Evolutionary conservation across 192 early-diverging fungal genomes (phyloP), one percentile per base, ranked within the genome.

Genomic region (Coemansia sp.): DNA sequence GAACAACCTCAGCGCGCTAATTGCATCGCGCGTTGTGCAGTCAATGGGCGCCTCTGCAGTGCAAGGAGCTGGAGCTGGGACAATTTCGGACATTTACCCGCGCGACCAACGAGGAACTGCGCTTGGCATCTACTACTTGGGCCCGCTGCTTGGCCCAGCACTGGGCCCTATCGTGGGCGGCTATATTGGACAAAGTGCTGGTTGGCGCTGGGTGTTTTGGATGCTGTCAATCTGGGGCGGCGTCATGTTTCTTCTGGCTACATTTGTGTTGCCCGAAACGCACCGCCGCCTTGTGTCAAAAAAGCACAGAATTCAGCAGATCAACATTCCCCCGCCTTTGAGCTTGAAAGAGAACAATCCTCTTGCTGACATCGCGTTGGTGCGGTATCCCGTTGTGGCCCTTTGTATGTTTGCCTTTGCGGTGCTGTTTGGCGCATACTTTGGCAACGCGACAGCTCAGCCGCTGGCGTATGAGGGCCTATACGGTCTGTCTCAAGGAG

Each of bases 191-290:
- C 53, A 83, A 38, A 45, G n/a, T 11, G 52, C 63, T 5, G 69
- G 70, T 18, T 83, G 82, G 82, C 77, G 75, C 17, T 81, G 77
- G 77, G 58, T 82, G 10, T 87, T 85, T 48, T 84, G 83, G 72
- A 62, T 81, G 11, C 68, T 78, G 27, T 38, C 75, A 3, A 85
- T 85, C 15, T 62, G 83, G 49, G 71, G 73, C 47, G 83, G 80
- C 1, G 31, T 68, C 11, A 56, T 84, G 46, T 42, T 72, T 19
- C 39, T 82, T 14, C 25, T 79, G 13, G 71, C 70, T 1, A 58
- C 77, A n/a, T 68, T 84, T 50, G 73, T 81, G 21, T 40, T 85
- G 46, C 81, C 85, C 13, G 86, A 87, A 57, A 87, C 86, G 0
- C 69, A 76, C 15, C 68, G 78, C 23, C 45, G 60, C 10, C 53